phyloP scores from a whole-genome alignment of 306 rosid genomes.

The Vigna reflexopilosa region DNA sequence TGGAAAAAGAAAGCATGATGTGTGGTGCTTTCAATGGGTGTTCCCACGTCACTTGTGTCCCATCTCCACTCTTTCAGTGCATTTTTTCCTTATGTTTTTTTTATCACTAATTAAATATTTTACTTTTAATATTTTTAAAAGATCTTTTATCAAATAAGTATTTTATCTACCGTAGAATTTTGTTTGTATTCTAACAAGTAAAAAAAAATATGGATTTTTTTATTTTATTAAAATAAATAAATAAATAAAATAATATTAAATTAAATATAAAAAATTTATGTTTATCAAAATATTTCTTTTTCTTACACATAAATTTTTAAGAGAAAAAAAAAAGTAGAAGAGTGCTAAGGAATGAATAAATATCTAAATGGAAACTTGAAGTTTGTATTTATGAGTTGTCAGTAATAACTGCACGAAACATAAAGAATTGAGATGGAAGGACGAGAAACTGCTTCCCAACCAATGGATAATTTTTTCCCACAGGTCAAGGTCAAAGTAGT shows the following conservation, averaged over 20 bases:
- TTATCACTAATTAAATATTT: too few relatives aligned
- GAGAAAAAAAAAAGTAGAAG: not conserved
- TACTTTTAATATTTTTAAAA: too few relatives aligned
- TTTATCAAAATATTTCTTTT: not conserved
- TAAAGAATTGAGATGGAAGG: conserved; percentile 28
- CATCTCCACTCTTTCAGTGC: conserved; percentile 17
- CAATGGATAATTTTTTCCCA: not conserved
- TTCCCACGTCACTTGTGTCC: conserved; percentile 24
- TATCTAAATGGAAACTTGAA: conserved; percentile 1
- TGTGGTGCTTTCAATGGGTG: conserved; percentile 13
- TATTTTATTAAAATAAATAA: too few relatives aligned
- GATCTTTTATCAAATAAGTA: too few relatives aligned
- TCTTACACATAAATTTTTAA: not conserved
- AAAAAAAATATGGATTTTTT: too few relatives aligned
- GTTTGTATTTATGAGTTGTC: conserved; percentile 37
- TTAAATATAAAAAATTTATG: too few relatives aligned
- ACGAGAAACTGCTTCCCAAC: conserved; percentile 47
- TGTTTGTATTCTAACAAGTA: too few relatives aligned
- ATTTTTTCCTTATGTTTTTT: not conserved
- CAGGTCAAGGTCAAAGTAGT: not conserved
- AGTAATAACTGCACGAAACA: conserved; percentile 11
- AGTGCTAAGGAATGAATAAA: not conserved
- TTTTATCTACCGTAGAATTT: too few relatives aligned
- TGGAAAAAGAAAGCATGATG: conserved; percentile 28
- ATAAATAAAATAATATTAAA: too few relatives aligned